A percentile compares a stretch with the other conserved stretches of the same genome.
phyloP scores from a whole-genome alignment of 805 yeast species.

The Barnettozyma californica region DNA sequence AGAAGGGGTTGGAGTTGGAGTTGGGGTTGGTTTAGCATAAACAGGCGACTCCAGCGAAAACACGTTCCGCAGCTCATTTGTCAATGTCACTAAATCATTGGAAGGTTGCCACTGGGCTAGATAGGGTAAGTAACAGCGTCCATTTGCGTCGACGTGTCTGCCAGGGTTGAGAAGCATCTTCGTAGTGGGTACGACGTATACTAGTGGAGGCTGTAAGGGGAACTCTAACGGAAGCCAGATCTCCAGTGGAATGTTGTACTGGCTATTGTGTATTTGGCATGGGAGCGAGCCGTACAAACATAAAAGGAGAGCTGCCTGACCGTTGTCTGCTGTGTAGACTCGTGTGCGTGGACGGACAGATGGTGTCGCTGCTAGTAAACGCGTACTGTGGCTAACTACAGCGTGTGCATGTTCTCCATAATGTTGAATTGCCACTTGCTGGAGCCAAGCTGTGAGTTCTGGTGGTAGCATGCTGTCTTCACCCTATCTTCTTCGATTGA shows the following conservation, averaged over 20 bases:
- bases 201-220: constrained; percentile 65
- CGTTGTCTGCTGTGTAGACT: constrained; percentile 51
- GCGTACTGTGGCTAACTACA: constrained; percentile 58
- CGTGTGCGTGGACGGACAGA: constrained; percentile 66
- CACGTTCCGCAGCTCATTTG: constrained; percentile 28
- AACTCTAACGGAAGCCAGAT: constrained; percentile 75
- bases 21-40: constrained; percentile 27
- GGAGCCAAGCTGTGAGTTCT: neutral
- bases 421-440: constrained; percentile 11
- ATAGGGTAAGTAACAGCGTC: constrained; percentile 65
- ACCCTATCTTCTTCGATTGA: too few species aligned
- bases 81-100: constrained; percentile 27
- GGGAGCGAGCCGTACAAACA: constrained; percentile 58
- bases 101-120: constrained; percentile 52
- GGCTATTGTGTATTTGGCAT: constrained; percentile 23
- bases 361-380: constrained; percentile 44
- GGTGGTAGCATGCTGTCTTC: neutral
- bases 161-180: constrained; percentile 48
- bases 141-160: constrained; percentile 64
- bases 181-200: constrained; percentile 53
- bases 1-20: constrained; percentile 11
- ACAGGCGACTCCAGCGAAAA: constrained; percentile 44
- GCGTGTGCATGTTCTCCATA: constrained; percentile 56
- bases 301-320: constrained; percentile 54
- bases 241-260: constrained; percentile 50